Conservation (phyloP, 345 rosid species). For the Citrus mangshanensis region DNA sequence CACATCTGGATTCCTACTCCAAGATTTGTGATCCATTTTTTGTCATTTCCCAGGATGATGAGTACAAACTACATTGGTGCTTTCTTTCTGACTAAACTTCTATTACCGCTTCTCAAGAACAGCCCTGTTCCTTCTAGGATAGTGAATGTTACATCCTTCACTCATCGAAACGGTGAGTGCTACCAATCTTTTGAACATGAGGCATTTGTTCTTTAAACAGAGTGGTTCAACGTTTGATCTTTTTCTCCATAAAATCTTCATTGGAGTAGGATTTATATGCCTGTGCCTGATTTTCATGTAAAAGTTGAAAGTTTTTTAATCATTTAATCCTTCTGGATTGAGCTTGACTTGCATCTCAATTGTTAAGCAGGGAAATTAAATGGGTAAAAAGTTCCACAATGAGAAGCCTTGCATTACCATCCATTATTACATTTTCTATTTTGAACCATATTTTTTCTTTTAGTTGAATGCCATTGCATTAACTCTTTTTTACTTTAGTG, state of each 20-base stretch:
- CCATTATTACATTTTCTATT: background rate
- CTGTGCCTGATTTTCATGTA: background rate
- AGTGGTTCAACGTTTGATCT: background rate
- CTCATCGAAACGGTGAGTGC: constrained; percentile 67
- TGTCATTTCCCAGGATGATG: constrained; percentile 63
- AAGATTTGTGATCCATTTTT: background rate
- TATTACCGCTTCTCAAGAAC: constrained; percentile 73
- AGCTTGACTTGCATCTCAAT: background rate
- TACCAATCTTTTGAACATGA: background rate
- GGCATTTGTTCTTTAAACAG: background rate
- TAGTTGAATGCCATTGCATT: background rate
- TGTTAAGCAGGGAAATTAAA: background rate
- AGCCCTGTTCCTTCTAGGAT: constrained; percentile 80
- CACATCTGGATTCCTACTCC: background rate
- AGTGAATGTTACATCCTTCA: constrained; percentile 88
- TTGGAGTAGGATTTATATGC: background rate
- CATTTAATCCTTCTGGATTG: too few species aligned
- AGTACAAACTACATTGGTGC: constrained; percentile 78
- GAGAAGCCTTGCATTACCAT: background rate
- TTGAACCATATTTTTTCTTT: background rate
- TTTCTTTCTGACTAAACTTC: constrained; percentile 63
- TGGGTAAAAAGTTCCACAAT: background rate
- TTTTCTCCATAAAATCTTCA: background rate
- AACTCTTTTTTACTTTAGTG: constrained; percentile 32
- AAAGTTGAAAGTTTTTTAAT: background rate